These are phyloP conservation scores for Phyllachora maydis DNA, from an alignment of 2,329 filamentous ascomycete genomes.

Conservation along the genomic window DNA sequence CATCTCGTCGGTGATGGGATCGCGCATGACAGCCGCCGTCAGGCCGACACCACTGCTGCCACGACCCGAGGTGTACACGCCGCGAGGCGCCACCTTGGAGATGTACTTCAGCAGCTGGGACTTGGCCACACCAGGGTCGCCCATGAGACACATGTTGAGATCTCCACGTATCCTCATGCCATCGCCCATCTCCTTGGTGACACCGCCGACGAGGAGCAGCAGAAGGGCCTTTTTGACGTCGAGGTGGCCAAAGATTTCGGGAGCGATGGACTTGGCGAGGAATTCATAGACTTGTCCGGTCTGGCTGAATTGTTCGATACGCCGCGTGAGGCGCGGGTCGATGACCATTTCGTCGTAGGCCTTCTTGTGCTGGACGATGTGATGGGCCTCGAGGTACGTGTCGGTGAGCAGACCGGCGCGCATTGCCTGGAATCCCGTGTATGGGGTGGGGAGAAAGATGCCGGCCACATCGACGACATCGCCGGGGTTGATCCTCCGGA, in stretches of 20 bases:
- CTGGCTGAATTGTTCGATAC: constrained; percentile 95
- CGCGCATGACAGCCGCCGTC: constrained; percentile 85
- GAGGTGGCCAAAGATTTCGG: constrained; percentile 91
- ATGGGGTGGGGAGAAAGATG: constrained; percentile 85
- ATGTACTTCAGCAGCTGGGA: constrained; percentile 93
- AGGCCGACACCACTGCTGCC: constrained; percentile 95
- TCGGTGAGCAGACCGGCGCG: constrained; percentile 82
- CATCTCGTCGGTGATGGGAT: constrained; percentile 93
- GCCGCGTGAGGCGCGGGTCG: constrained; percentile 83
- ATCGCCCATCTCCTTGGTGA: constrained; percentile 97
- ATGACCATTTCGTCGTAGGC: constrained; percentile 88
- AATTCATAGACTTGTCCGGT: constrained; percentile 85
- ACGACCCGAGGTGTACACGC: constrained; percentile 90
- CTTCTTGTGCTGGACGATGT: constrained; percentile 74
- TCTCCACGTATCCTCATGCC: constrained; percentile 95
- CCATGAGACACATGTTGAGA: constrained; percentile 98
- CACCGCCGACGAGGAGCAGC: constrained; percentile 82
- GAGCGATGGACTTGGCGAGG: constrained; percentile 81
- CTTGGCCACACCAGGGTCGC: constrained; percentile 94
- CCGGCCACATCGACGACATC: constrained; percentile 95
- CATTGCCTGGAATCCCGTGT: constrained; percentile 98
- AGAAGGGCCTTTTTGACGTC: constrained; percentile 96
- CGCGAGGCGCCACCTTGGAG: constrained; percentile 85
- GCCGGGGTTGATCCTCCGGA: constrained; percentile 85
- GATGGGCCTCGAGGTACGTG: constrained; percentile 82